phyloP scores from a whole-genome alignment of 2,329 filamentous ascomycete species.

The Beauveria bassiana region DNA sequence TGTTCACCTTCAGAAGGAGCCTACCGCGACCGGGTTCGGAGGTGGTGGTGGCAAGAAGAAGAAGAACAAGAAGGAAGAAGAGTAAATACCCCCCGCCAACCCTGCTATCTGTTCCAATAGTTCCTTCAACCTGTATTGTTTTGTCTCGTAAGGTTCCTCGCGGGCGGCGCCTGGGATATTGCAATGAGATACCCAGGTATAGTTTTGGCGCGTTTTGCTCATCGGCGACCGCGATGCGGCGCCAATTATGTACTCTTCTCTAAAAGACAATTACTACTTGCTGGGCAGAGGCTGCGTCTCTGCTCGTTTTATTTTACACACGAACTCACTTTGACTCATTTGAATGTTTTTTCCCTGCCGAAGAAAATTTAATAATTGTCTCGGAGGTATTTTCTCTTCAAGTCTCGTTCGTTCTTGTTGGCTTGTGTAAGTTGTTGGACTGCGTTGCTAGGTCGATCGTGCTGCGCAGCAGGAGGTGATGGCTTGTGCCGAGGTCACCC shows the following conservation, averaged over 20 bases:
- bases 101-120: slow-evolving; percentile 33
- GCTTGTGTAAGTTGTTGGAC: neutral
- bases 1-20: slow-evolving; percentile 74
- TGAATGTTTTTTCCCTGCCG: neutral
- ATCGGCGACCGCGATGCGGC: slow-evolving; percentile 20
- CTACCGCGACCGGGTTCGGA: slow-evolving; percentile 40
- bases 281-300: slow-evolving; percentile 4
- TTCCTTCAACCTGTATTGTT: slow-evolving; percentile 29
- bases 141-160: slow-evolving; percentile 32
- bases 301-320: neutral
- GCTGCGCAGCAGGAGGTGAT: too few relatives aligned
- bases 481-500: too few relatives aligned
- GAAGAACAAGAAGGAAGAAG: slow-evolving; percentile 57
- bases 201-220: slow-evolving; percentile 24
- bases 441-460: too few relatives aligned
- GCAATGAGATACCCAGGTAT: slow-evolving; percentile 30
- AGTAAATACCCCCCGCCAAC: slow-evolving; percentile 18
- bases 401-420: neutral
- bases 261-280: slow-evolving; percentile 14
- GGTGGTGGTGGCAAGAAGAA: slow-evolving; percentile 42
- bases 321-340: neutral
- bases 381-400: neutral
- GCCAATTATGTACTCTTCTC: slow-evolving; percentile 21
- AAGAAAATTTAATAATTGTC: too few relatives aligned
- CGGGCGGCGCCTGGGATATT: slow-evolving; percentile 36